These are phyloP conservation scores for Apiotrichum mycotoxinovorans DNA, from an alignment of 1,284 basidiomycete species.

Conservation along the genomic window DNA sequence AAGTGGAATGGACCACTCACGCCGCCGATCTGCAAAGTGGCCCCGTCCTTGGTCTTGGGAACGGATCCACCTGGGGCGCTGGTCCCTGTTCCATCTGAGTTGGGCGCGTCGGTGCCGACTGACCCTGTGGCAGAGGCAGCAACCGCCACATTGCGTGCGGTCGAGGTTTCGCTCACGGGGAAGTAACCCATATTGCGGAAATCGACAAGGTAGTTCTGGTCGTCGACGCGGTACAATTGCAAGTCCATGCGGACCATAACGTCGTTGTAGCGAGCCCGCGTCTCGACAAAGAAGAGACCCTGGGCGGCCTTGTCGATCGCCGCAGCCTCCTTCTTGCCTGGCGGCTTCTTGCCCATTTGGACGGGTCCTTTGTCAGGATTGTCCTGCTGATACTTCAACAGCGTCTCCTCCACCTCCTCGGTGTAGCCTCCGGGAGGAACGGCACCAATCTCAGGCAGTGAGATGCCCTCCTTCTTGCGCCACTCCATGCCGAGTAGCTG, in stretches of 20 bases:
- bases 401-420: conserved; percentile 40
- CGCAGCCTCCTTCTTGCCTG: conserved; percentile 48
- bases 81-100: no score
- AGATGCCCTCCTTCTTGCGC: conserved; percentile 59
- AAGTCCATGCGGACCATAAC: conserved; percentile 96
- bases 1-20: conserved; percentile 88
- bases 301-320: conserved; percentile 55
- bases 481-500: conserved; percentile 96
- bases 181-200: conserved; percentile 97
- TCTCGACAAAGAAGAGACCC: conserved; percentile 89
- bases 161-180: conserved; percentile 50
- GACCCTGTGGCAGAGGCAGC: conserved; percentile 35
- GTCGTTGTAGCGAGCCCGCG: conserved; percentile 80
- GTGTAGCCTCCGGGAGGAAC: conserved; percentile 38
- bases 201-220: conserved; percentile 94
- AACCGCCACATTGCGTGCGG: conserved; percentile 62
- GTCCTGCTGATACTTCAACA: conserved; percentile 53
- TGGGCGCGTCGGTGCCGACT: no score
- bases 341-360: conserved; percentile 36
- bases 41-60: conserved; percentile 21
- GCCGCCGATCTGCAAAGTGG: conserved; percentile 62
- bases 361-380: conserved; percentile 32
- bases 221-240: conserved; percentile 92
- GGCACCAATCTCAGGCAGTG: conserved; percentile 63
- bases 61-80: no score